Percentiles rank a stretch among this genome's conserved stretches.
Conservation (phyloP, 441 rosid genomes). For the Erodium texanum region DNA sequence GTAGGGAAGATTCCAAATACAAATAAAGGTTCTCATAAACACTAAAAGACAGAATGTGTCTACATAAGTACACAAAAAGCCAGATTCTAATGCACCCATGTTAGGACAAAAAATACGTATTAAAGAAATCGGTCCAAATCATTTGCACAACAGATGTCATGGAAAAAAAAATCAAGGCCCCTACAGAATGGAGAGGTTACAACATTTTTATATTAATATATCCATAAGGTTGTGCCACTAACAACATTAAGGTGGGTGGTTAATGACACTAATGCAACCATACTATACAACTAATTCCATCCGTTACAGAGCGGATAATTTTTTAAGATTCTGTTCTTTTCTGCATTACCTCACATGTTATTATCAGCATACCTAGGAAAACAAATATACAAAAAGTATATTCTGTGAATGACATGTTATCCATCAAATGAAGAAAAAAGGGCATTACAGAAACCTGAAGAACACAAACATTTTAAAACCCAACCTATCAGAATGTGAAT, state of each 20-base stretch:
- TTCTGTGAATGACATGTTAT: not conserved
- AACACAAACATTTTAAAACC: slow-evolving; percentile 1
- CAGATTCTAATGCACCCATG: slow-evolving; percentile 25
- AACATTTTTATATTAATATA: slow-evolving; percentile 11
- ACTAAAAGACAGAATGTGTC: slow-evolving; percentile 31
- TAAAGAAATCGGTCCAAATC: slow-evolving; percentile 20
- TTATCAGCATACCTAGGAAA: not conserved
- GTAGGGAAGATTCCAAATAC: slow-evolving; percentile 4
- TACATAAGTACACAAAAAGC: slow-evolving; percentile 27
- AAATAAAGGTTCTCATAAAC: slow-evolving; percentile 23
- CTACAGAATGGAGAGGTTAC: slow-evolving; percentile 16
- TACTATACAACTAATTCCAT: slow-evolving; percentile 4
- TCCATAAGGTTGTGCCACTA: slow-evolving; percentile 14
- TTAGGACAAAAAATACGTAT: slow-evolving; percentile 24
- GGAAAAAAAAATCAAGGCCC: slow-evolving; percentile 13
- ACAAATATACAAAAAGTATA: not conserved
- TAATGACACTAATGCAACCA: slow-evolving; percentile 13
- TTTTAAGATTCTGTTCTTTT: not conserved
- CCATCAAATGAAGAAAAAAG: not conserved
- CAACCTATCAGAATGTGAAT: not conserved
- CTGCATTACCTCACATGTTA: not conserved
- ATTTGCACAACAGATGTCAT: slow-evolving; percentile 13
- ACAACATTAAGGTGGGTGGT: slow-evolving; percentile 12
- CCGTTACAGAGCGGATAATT: not conserved
- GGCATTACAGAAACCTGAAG: slow-evolving; percentile 6